phyloP scores from a whole-genome alignment of 768 basidiomycete genomes.

The Leccinum longicurvipes region DNA sequence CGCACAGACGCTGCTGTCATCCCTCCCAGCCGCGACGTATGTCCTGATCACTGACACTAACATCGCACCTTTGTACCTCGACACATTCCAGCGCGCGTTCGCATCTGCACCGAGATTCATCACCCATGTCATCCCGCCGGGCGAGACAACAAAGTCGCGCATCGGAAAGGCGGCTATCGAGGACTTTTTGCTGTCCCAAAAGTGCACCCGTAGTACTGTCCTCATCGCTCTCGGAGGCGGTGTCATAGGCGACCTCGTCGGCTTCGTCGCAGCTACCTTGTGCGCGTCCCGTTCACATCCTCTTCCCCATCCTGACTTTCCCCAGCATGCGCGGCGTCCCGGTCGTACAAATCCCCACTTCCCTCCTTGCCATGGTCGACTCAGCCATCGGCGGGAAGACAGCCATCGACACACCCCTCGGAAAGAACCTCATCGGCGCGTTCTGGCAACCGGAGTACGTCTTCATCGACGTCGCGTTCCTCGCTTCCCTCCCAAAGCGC shows the following conservation, averaged over 20 bases:
- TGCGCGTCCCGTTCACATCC: constrained; percentile 36
- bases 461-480: constrained; percentile 95
- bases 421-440: constrained; percentile 97
- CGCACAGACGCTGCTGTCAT: constrained; percentile 62
- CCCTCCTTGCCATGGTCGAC: constrained; percentile 97
- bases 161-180: constrained; percentile 92
- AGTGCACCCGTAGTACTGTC: constrained; percentile 91
- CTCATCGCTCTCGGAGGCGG: constrained; percentile 93
- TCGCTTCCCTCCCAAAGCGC: constrained; percentile 85
- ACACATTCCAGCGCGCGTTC: constrained; percentile 48
- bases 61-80: constrained; percentile 78
- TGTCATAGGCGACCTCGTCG: constrained; percentile 94
- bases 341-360: constrained; percentile 95
- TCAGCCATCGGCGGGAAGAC: constrained; percentile 98
- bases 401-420: constrained; percentile 97
- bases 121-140: constrained; percentile 77
- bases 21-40: constrained; percentile 79
- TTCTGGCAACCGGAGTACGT: constrained; percentile 98
- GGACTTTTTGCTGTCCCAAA: constrained; percentile 84
- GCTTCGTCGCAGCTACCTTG: constrained; percentile 97
- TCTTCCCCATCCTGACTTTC: background rate
- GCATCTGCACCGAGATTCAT: constrained; percentile 66
- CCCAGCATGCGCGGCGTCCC: constrained; percentile 94
- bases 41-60: constrained; percentile 91
- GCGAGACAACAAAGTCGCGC: constrained; percentile 90